Evolutionary conservation across 2,329 filamentous ascomycete species (phyloP).

Genomic region (Nothophoma quercina): DNA sequence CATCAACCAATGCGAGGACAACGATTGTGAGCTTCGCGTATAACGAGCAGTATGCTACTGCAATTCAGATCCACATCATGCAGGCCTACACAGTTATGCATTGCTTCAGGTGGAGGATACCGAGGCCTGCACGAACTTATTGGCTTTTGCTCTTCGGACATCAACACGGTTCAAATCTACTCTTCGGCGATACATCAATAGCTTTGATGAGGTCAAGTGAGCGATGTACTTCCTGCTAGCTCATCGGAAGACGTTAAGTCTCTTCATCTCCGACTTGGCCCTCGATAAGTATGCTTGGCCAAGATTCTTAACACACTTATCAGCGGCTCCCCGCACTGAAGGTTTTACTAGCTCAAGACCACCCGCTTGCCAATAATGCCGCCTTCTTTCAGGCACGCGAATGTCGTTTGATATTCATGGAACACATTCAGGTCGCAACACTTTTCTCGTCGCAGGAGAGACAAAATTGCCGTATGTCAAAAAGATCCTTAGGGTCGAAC

Average conservation of each 20-base stretch:
- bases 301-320: neutral
- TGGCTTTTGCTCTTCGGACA: neutral
- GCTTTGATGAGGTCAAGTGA: neutral
- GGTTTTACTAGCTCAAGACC: neutral
- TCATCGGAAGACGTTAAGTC: neutral
- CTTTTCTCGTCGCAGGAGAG: neutral
- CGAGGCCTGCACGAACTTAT: neutral
- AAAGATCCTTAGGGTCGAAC: neutral
- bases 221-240: neutral
- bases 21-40: neutral
- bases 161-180: neutral
- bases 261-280: neutral
- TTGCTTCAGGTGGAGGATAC: neutral
- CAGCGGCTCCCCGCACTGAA: slow-evolving; percentile 12
- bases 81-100: neutral
- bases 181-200: neutral
- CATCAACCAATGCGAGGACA: neutral
- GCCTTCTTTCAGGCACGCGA: neutral
- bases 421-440: neutral
- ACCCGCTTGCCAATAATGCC: neutral
- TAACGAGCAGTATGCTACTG: neutral
- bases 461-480: neutral
- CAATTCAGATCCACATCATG: neutral
- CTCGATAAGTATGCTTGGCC: neutral
- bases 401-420: neutral